A percentile compares a stretch with the other conserved stretches of the same genome.
Conservation (phyloP, 2,329 filamentous ascomycete species). For the Diaporthe velutina region DNA sequence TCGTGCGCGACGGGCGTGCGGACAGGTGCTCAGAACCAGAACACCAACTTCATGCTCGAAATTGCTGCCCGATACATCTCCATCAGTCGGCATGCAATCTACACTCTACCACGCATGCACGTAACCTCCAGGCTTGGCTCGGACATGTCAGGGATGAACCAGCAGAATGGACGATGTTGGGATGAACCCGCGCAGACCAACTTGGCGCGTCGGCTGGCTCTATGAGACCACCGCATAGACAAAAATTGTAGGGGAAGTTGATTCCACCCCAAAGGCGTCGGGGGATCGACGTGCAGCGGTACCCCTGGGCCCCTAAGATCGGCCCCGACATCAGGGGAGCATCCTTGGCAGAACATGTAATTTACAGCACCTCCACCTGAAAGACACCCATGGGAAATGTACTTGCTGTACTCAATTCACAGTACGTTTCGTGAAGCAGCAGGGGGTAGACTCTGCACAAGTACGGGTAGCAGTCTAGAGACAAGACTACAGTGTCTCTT, state of each 20-base stretch:
- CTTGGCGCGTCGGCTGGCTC: neutral
- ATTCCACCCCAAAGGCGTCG: neutral
- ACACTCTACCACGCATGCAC: neutral
- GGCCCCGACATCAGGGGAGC: slow-evolving; percentile 10
- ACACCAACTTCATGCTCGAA: neutral
- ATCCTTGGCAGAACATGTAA: slow-evolving; percentile 21
- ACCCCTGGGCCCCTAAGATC: slow-evolving; percentile 16
- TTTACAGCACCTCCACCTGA: slow-evolving; percentile 26
- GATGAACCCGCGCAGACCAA: neutral
- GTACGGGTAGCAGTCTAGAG: neutral
- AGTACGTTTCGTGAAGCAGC: neutral
- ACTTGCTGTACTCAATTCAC: neutral
- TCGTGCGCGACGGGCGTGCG: neutral
- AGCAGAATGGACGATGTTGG: neutral
- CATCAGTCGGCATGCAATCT: neutral
- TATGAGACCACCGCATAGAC: neutral
- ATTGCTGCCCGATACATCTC: neutral
- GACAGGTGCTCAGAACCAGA: neutral
- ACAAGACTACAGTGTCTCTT: neutral
- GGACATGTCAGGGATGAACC: neutral
- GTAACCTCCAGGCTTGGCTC: neutral
- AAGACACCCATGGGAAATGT: neutral
- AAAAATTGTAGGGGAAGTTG: neutral
- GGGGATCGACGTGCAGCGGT: slow-evolving; percentile 8
- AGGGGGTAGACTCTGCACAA: neutral